A percentile compares a stretch with the other conserved stretches of the same genome.
phyloP scores from a whole-genome alignment of 2,329 filamentous ascomycete species.

The Beauveria sp. region DNA sequence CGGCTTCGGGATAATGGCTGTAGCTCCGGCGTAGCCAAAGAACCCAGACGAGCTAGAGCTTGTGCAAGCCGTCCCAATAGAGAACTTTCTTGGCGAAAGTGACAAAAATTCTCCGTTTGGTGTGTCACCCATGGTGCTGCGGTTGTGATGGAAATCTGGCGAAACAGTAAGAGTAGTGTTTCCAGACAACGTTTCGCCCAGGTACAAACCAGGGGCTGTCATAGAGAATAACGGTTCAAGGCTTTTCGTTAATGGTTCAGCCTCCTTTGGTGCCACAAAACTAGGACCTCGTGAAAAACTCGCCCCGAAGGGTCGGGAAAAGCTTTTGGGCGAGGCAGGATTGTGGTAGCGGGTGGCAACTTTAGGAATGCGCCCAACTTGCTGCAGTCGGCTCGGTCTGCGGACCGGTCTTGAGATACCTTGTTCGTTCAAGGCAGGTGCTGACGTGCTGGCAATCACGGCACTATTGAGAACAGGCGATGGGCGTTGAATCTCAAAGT shows the following conservation, averaged over 20 bases:
- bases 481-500: not conserved
- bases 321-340: constrained; percentile 66
- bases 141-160: not conserved
- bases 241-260: constrained; percentile 39
- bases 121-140: not conserved
- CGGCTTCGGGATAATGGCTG: constrained; percentile 54
- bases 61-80: constrained; percentile 45
- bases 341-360: constrained; percentile 64
- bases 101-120: constrained; percentile 56
- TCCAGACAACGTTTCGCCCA: constrained; percentile 27
- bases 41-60: constrained; percentile 59
- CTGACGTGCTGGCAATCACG: not conserved
- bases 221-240: constrained; percentile 35
- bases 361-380: constrained; percentile 79
- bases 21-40: constrained; percentile 49
- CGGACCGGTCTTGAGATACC: not conserved
- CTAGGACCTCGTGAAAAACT: constrained; percentile 33
- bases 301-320: constrained; percentile 70
- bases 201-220: constrained; percentile 30
- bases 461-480: not conserved
- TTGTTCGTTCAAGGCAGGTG: not conserved
- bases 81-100: constrained; percentile 67
- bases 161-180: constrained; percentile 23
- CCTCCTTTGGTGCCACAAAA: constrained; percentile 22
- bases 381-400: constrained; percentile 56